Conservation (phyloP, 140 eudicot genomes). For the Bidens hawaiensis region DNA sequence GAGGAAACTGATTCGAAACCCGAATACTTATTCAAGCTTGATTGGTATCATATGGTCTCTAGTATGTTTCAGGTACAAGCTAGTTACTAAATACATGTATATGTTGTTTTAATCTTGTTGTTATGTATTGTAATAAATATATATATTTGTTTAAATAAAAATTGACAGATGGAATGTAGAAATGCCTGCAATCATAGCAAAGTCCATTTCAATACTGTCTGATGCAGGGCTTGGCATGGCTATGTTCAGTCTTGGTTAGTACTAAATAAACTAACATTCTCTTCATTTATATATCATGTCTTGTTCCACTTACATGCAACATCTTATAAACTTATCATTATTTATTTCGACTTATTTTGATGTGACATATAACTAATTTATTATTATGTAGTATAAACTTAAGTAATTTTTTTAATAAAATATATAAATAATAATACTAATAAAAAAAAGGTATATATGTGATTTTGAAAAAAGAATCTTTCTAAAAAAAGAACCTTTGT, state of each 20-base stretch:
- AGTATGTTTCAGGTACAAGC: conserved; percentile 72
- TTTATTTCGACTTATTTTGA: neutral
- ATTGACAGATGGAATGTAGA: conserved; percentile 66
- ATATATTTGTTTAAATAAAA: neutral
- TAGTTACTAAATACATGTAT: neutral
- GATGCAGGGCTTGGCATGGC: conserved; percentile 99
- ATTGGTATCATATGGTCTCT: conserved; percentile 88
- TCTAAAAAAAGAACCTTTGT: neutral
- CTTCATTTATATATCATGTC: conserved; percentile 3
- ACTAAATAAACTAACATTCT: conserved; percentile 25
- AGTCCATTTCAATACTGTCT: conserved; percentile 86
- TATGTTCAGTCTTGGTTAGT: conserved; percentile 96
- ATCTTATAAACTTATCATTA: neutral
- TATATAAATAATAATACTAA: neutral
- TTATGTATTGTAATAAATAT: neutral
- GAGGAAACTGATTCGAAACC: conserved; percentile 88
- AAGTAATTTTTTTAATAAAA: neutral
- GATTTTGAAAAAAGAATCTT: neutral
- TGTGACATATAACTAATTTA: neutral
- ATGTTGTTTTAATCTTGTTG: no score
- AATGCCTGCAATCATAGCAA: conserved; percentile 85
- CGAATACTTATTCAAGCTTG: conserved; percentile 86
- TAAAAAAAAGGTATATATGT: neutral
- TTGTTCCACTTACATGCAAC: neutral
- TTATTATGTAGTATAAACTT: neutral